phyloP scores from a whole-genome alignment of 345 rosid species.

The Populus tremula region DNA sequence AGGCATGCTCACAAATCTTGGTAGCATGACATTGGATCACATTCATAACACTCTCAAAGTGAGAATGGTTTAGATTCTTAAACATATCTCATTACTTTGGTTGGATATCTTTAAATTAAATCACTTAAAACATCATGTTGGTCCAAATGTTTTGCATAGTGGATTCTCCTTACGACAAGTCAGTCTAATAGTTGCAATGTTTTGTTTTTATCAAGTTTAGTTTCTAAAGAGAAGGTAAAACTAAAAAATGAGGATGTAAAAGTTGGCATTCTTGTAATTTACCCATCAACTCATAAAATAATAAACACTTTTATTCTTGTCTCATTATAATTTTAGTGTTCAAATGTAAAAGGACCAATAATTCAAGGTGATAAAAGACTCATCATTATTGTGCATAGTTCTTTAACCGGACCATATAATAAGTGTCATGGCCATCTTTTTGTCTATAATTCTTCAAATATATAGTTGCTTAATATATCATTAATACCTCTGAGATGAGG shows the following conservation, averaged over 20 bases:
- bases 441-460: too few relatives aligned
- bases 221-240: conserved; percentile 85
- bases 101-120: neutral
- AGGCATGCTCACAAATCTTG: conserved; percentile 97
- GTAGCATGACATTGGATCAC: conserved; percentile 83
- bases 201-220: conserved; percentile 67
- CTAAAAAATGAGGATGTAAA: conserved; percentile 75
- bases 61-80: conserved; percentile 12
- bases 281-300: neutral
- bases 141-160: conserved; percentile 90
- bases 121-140: conserved; percentile 1
- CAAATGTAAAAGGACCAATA: too few relatives aligned
- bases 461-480: too few relatives aligned
- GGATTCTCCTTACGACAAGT: conserved; percentile 88
- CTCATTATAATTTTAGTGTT: too few relatives aligned
- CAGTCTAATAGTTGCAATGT: conserved; percentile 87
- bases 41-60: conserved; percentile 94
- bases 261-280: neutral
- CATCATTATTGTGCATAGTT: too few relatives aligned
- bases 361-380: too few relatives aligned
- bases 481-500: too few relatives aligned
- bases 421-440: too few relatives aligned
- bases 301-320: too few relatives aligned
- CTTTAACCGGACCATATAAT: too few relatives aligned
- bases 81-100: neutral